Evolutionary conservation across 306 rosid genomes (phyloP).

Genomic region (Lathyrus tuberosus): DNA sequence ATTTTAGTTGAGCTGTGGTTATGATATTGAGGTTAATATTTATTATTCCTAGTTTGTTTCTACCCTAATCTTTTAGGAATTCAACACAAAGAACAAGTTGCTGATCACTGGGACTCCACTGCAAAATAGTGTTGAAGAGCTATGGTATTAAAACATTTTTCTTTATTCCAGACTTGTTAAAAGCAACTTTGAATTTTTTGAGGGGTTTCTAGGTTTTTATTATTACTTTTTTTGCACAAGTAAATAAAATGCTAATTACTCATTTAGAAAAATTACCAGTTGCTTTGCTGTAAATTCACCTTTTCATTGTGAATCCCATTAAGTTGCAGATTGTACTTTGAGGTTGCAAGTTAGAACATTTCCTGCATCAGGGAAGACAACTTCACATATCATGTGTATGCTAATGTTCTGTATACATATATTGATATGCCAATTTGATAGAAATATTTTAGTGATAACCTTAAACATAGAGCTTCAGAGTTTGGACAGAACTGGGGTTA

Average conservation of each 20-base stretch:
- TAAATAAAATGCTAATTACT: neutral
- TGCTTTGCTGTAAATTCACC: neutral
- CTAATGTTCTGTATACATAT: neutral
- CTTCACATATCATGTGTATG: neutral
- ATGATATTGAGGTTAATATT: constrained; percentile 13
- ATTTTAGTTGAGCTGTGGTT: constrained; percentile 27
- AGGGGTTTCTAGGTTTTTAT: constrained; percentile 7
- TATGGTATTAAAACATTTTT: constrained; percentile 64
- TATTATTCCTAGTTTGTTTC: neutral
- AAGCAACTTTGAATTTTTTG: constrained; percentile 2
- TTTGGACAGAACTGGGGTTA: neutral
- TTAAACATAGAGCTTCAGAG: neutral
- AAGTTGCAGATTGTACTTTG: neutral
- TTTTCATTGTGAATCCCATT: neutral
- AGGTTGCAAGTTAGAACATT: neutral
- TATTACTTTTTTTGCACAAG: neutral
- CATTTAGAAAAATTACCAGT: neutral
- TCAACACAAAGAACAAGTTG: constrained; percentile 98
- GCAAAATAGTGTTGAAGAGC: constrained; percentile 97
- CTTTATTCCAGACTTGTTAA: constrained; percentile 15
- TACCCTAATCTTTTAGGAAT: constrained; percentile 64
- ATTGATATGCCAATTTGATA: neutral
- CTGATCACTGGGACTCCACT: constrained; percentile 98
- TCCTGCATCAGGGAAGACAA: neutral
- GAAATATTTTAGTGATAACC: neutral